Percentiles rank a stretch among this genome's conserved stretches.
These are phyloP conservation scores for Skeletonema grethae DNA, from an alignment of 108 stramenopile species.

Conservation along the genomic window DNA sequence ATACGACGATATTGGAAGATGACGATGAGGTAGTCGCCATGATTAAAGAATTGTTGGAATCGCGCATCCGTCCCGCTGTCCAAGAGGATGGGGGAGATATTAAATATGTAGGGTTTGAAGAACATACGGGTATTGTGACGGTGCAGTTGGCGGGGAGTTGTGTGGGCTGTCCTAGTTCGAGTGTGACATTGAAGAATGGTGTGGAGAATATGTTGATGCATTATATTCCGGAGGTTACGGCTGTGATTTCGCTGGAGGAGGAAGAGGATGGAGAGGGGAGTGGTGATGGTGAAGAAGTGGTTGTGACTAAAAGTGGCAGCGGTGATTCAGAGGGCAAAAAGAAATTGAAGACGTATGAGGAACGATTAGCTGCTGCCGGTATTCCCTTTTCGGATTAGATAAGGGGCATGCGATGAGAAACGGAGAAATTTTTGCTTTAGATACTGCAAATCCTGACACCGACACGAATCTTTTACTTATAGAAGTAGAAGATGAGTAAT, in stretches of 20 bases:
- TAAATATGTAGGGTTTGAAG: conserved; percentile 88
- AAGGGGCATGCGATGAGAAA: too few relatives aligned
- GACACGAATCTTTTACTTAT: too few relatives aligned
- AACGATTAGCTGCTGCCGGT: conserved; percentile 82
- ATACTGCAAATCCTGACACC: too few relatives aligned
- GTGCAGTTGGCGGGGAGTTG: conserved; percentile 90
- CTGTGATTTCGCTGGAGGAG: conserved; percentile 81
- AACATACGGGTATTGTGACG: conserved; percentile 81
- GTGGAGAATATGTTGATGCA: conserved; percentile 99
- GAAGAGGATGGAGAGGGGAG: conserved; percentile 55
- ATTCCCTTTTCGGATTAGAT: conserved; percentile 86
- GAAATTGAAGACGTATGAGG: conserved; percentile 82
- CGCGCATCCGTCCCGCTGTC: conserved; percentile 96
- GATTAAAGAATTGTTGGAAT: conserved; percentile 99
- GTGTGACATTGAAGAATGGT: conserved; percentile 96
- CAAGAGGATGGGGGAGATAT: conserved; percentile 99
- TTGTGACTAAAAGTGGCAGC: conserved; percentile 14
- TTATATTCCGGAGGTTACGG: conserved; percentile 98
- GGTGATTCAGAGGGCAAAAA: conserved; percentile 32
- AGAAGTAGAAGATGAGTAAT: too few relatives aligned
- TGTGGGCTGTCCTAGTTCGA: conserved; percentile 94
- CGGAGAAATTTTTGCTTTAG: too few relatives aligned
- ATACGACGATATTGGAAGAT: conserved; percentile 94
- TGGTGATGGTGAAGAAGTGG: conserved; percentile 14
- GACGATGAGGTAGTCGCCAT: conserved; percentile 97